phyloP scores from a whole-genome alignment of 345 rosid genomes.

The Gossypioides kirkii region DNA sequence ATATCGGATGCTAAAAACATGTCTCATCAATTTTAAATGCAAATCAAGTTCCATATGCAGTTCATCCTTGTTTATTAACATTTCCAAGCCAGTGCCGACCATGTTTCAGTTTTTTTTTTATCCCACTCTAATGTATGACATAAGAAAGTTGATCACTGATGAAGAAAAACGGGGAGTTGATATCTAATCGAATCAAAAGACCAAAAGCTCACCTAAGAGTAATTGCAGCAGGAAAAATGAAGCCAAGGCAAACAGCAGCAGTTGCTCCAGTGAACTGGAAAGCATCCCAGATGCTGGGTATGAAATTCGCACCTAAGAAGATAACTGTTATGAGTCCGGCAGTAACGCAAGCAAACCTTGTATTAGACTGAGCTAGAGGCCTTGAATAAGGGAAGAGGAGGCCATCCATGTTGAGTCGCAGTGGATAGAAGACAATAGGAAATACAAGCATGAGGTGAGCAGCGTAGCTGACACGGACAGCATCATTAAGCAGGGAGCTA shows the following conservation, averaged over 20 bases:
- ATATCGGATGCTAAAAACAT: not conserved
- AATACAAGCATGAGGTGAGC: slow-evolving; percentile 92
- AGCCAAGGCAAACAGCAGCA: slow-evolving; percentile 84
- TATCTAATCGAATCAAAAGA: not conserved
- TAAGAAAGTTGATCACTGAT: not conserved
- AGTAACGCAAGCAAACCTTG: slow-evolving; percentile 64
- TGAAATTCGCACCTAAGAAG: slow-evolving; percentile 76
- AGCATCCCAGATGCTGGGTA: slow-evolving; percentile 98
- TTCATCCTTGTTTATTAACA: not conserved
- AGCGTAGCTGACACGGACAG: slow-evolving; percentile 81
- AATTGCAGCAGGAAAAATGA: slow-evolving; percentile 86
- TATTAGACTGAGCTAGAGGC: slow-evolving; percentile 48
- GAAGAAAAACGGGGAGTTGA: not conserved
- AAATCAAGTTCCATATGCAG: not conserved
- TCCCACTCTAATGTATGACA: not conserved
- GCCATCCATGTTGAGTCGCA: slow-evolving; percentile 77
- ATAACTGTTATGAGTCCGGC: slow-evolving; percentile 51
- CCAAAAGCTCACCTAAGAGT: slow-evolving; percentile 57
- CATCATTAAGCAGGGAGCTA: slow-evolving; percentile 59
- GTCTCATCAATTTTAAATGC: not conserved
- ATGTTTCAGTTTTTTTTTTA: not conserved
- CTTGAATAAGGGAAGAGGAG: slow-evolving; percentile 73
- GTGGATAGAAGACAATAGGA: slow-evolving; percentile 77
- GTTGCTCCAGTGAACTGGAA: slow-evolving; percentile 97
- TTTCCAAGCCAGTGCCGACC: not conserved